Conservation (phyloP, 202 grass and related monocot genomes). For the Elaeis oleifera region DNA sequence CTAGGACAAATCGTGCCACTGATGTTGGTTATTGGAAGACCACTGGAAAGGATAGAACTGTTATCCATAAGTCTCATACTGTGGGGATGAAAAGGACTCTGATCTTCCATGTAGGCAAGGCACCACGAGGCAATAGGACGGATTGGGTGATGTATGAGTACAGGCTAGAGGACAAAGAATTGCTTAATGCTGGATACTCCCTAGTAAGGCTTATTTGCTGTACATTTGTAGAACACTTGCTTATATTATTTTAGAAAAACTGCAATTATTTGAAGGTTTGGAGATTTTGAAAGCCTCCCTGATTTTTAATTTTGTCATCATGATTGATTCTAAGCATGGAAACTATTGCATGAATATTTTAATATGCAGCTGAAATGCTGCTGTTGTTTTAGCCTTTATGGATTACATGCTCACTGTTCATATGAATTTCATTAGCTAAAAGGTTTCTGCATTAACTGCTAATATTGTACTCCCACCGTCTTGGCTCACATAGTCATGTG, state of each 20-base stretch:
- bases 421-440: too few species aligned
- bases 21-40: constrained; percentile 78
- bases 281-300: neutral
- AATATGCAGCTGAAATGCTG: too few species aligned
- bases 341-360: too few species aligned
- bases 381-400: too few species aligned
- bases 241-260: constrained; percentile 8
- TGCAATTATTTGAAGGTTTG: neutral
- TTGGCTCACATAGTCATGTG: too few species aligned
- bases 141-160: constrained; percentile 97
- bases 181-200: constrained; percentile 44
- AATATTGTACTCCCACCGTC: too few species aligned
- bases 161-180: constrained; percentile 47
- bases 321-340: too few species aligned
- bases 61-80: constrained; percentile 49
- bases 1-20: constrained; percentile 59
- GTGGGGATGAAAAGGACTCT: constrained; percentile 84
- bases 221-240: neutral
- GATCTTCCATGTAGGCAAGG: constrained; percentile 78
- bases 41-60: constrained; percentile 67
- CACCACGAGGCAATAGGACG: constrained; percentile 61
- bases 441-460: too few species aligned
- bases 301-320: too few species aligned
- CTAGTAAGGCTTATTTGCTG: constrained; percentile 22
- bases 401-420: too few species aligned